Evolutionary conservation across 306 rosid genomes (phyloP).

Genomic region (Ceratonia siliqua): DNA sequence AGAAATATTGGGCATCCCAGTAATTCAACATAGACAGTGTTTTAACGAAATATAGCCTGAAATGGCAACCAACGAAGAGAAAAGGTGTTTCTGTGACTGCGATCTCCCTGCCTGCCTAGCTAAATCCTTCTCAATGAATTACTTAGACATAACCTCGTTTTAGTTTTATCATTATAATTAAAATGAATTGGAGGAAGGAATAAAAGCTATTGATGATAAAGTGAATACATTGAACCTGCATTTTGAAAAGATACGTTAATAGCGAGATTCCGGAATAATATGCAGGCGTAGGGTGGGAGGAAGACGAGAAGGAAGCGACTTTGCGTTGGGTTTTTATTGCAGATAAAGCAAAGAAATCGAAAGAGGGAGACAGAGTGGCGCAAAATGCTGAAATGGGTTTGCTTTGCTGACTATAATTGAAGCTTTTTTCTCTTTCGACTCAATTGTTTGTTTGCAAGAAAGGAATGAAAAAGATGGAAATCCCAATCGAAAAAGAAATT

Average conservation of each 20-base stretch:
- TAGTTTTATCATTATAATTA: too few relatives aligned
- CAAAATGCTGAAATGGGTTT: slow-evolving; percentile 53
- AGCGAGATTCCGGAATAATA: slow-evolving; percentile 30
- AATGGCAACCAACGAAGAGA: slow-evolving; percentile 19
- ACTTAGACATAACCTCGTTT: too few relatives aligned
- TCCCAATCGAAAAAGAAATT: slow-evolving; percentile 51
- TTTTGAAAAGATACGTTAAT: neutral
- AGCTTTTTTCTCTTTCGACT: slow-evolving; percentile 41
- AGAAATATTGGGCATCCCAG: neutral
- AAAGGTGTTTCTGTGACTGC: neutral
- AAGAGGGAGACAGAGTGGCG: slow-evolving; percentile 38
- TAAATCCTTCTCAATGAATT: too few relatives aligned
- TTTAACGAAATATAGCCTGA: slow-evolving; percentile 16
- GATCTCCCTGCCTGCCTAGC: neutral
- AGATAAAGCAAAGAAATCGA: neutral
- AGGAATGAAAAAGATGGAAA: slow-evolving; percentile 67
- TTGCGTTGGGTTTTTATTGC: slow-evolving; percentile 16
- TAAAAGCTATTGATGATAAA: neutral
- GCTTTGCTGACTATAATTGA: slow-evolving; percentile 57
- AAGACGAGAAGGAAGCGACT: slow-evolving; percentile 9
- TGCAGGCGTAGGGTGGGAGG: neutral
- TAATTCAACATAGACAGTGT: neutral
- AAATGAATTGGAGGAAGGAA: too few relatives aligned
- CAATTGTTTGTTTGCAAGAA: slow-evolving; percentile 50
- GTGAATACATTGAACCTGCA: neutral